Evolutionary conservation across 345 rosid genomes (phyloP), one percentile per base, ranked within the genome.

Genomic region (Laguncularia racemosa): DNA sequence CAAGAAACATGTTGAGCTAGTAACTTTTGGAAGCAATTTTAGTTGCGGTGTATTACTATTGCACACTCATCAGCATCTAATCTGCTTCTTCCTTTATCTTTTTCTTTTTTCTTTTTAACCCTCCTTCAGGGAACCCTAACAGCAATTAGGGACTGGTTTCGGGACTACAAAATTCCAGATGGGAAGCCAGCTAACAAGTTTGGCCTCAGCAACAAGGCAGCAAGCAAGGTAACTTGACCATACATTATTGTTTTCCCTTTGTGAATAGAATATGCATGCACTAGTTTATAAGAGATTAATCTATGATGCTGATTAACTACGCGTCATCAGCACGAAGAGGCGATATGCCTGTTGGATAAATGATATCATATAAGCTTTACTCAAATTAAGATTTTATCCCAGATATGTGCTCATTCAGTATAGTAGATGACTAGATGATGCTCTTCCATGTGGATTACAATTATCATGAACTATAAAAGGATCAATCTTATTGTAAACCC

Each of bases 141-240:
- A 21, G 89, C 91, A 20, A 82, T 89, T 61, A 79, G 99, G 70
- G 91, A 84, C 64, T 95, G 97, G 99, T 90, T 95, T 62, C 84
- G 95, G 67, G 97, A 95, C 72, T 95, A 95, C 74, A 90, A 95
- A 73, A 84, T 82, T 65, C 99, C 96, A 6, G 99, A 95, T 70
- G 99, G 95, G 44, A 95, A 95, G 67, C 99, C 97, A 59, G 97
- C 99, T 44, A 95, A 95, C 76, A 85, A 70, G 75, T 95, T 95
- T 65, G 99, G 88, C 64, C 95, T 95, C 50, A 95, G 97, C 64
- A 87, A 88, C 81, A 78, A 85, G 74, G 84, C 97, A 50, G 95
- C 86, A 40, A 80, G 67, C 78, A 90, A 90, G 91, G 99, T 93
- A 63, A 51, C 38, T 21, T 14, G 40, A 33, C 23, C 28, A 23